Percentiles rank a stretch among this genome's conserved stretches.
These are phyloP conservation scores for Phoenix dactylifera DNA, from an alignment of 176 grass and related monocot species.

Conservation along the genomic window DNA sequence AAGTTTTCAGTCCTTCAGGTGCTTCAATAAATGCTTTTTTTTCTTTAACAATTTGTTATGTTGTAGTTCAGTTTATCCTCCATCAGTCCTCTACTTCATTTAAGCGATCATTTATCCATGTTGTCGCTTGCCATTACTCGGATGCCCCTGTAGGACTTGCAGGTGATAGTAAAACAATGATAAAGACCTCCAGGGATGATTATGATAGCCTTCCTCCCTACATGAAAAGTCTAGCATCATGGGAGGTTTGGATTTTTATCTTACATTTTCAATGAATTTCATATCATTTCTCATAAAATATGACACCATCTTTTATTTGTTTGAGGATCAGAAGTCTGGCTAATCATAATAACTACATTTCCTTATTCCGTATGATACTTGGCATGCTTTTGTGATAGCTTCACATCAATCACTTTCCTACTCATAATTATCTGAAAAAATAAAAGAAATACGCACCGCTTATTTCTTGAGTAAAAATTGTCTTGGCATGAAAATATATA, in stretches of 20 bases:
- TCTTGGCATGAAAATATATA: too few species aligned
- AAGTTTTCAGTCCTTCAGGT: conserved; percentile 28
- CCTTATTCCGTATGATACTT: too few species aligned
- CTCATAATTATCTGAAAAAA: too few species aligned
- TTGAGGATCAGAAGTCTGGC: not conserved
- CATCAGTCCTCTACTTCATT: too few species aligned
- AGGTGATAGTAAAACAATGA: conserved; percentile 24
- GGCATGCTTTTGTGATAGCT: too few species aligned
- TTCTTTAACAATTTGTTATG: not conserved
- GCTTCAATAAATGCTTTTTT: conserved; percentile 1
- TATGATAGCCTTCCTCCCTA: conserved; percentile 69
- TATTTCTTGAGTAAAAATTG: too few species aligned
- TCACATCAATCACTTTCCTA: too few species aligned
- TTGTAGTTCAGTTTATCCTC: too few species aligned
- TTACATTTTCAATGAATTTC: not conserved
- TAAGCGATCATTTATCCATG: too few species aligned
- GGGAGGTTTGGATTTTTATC: conserved; percentile 47
- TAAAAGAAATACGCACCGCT: too few species aligned
- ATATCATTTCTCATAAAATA: too few species aligned
- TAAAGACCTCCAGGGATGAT: conserved; percentile 39
- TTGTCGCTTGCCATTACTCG: too few species aligned
- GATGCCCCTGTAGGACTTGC: conserved; percentile 13
- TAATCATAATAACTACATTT: not conserved
- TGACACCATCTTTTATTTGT: not conserved
- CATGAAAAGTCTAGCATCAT: conserved; percentile 70